Base-by-base conservation (phyloP, 441 rosid genomes). In the Geranium incanum region DNA sequence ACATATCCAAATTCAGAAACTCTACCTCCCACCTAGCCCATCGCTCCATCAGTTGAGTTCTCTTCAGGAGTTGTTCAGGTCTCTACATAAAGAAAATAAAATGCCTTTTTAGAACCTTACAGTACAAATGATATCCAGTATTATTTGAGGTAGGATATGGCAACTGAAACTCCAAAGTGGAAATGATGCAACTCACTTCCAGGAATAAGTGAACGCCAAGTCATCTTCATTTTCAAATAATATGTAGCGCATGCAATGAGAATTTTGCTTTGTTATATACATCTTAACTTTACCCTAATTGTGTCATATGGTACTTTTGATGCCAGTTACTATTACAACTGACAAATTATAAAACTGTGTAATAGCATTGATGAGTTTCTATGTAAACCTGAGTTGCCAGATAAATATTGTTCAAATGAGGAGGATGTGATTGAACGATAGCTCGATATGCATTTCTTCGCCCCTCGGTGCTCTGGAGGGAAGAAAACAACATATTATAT, bases 11-110 rank as follows among this genome's bases (percentile, higher is more conserved):
- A 66, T 65, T 69, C 55, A 69, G 66, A 67, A 75, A 68, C 36
- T 75, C 72, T 89, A 96, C 99, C 99, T 96, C 99, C 93, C 97
- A 89, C 82, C 98, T 91, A 75, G 97, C 97, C 99, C 99, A 96
- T 67, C 95, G 92, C 82, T 96, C 99, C 98, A 86, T 96, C 68
- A 96, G 87, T 70, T 90, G 97, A 75, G 98, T 93, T 81, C 99
- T 90, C 81, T 86, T 89, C 77, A 96, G 76, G 82, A 96, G 97
- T 81, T 93, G 99, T 68, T 96, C 97, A 69, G 98, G 98, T 80
- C 98, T 91, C 99, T 96, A 74, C 72, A 84, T 70, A 75, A 82
- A 7, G 9, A 36, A 37, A 65, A 28, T 39, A 9, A 55, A 28
- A 67, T 21, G 68, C 67, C 52, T 60, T 7, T 67, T 57, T 9